Evolutionary conservation across 2,329 filamentous ascomycete species (phyloP).

Genomic region (Atkinsonella texensis): DNA sequence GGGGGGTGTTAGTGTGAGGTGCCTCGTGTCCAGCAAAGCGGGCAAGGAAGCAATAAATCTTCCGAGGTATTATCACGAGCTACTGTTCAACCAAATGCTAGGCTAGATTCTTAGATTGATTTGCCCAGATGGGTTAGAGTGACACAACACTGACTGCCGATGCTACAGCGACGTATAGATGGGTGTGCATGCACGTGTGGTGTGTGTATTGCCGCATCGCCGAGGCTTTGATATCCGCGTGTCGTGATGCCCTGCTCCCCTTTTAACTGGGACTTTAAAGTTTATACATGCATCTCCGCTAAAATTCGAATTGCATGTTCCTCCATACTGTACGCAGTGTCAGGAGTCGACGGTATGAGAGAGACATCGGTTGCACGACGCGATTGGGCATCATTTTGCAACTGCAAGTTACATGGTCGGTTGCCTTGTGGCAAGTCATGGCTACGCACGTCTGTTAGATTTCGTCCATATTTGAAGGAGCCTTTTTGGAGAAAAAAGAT

Average conservation of each 20-base stretch:
- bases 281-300: not conserved
- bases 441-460: not conserved
- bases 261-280: not conserved
- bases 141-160: not conserved
- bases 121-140: not conserved
- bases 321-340: too few species aligned
- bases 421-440: not conserved
- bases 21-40: not conserved
- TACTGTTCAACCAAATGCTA: not conserved
- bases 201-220: too few species aligned
- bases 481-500: too few species aligned
- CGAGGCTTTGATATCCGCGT: too few species aligned
- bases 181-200: not conserved
- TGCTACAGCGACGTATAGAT: not conserved
- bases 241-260: too few species aligned
- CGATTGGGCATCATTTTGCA: not conserved
- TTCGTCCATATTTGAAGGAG: not conserved
- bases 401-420: not conserved
- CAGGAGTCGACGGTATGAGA: not conserved
- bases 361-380: not conserved
- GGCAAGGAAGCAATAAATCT: not conserved
- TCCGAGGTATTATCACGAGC: not conserved
- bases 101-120: not conserved
- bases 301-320: too few species aligned
- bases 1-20: not conserved